These are phyloP conservation scores for Monosporozyma siamensis DNA, from an alignment of 805 yeast species.

Conservation along the genomic window DNA sequence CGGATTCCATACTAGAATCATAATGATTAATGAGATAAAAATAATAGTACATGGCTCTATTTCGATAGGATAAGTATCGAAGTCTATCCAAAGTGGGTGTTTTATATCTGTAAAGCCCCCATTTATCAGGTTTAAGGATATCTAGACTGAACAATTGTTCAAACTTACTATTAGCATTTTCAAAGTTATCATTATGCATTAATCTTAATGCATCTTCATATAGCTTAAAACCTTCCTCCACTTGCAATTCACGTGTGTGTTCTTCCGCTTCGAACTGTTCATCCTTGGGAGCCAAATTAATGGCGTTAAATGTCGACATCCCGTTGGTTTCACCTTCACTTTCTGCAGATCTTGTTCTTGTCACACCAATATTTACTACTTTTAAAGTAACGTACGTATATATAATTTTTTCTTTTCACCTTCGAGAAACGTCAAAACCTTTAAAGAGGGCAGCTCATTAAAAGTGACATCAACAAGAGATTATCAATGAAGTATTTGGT, in stretches of 20 bases:
- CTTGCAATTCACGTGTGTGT: slow-evolving; percentile 83
- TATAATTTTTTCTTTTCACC: too few species aligned
- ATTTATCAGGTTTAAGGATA: slow-evolving; percentile 44
- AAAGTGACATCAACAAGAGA: too few species aligned
- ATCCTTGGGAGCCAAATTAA: slow-evolving; percentile 70
- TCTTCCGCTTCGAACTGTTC: slow-evolving; percentile 64
- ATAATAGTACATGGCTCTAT: slow-evolving; percentile 66
- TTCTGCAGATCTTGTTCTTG: too few species aligned
- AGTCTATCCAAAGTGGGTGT: slow-evolving; percentile 68
- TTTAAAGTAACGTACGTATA: too few species aligned
- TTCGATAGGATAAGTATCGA: slow-evolving; percentile 70
- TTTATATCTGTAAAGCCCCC: slow-evolving; percentile 25
- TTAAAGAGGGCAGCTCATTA: too few species aligned
- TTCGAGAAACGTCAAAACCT: too few species aligned
- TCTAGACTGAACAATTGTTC: slow-evolving; percentile 57
- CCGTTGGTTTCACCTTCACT: too few species aligned
- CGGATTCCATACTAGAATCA: slow-evolving; percentile 19
- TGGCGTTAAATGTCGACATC: slow-evolving; percentile 65
- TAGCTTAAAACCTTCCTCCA: slow-evolving; percentile 71
- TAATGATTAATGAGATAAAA: slow-evolving; percentile 25
- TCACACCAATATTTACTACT: too few species aligned
- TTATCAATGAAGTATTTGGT: slow-evolving; percentile 7
- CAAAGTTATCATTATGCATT: slow-evolving; percentile 44
- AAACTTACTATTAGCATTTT: slow-evolving; percentile 46
- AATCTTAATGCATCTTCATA: slow-evolving; percentile 60